phyloP scores from a whole-genome alignment of 2,329 filamentous ascomycete genomes.

The Verticillium nonalfalfae region DNA sequence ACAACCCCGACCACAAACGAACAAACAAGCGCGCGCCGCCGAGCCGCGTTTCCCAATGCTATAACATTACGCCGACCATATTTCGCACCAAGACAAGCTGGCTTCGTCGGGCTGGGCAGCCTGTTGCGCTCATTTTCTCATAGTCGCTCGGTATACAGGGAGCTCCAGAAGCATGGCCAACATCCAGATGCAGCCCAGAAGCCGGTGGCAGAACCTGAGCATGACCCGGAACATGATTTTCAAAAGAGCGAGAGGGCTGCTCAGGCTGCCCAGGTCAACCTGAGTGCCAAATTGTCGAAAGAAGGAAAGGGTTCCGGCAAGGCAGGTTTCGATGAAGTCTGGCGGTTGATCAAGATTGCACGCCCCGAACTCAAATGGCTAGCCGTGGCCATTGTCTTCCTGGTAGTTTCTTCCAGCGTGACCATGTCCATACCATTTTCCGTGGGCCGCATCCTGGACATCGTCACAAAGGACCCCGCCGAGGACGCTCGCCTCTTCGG shows the following conservation, averaged over 20 bases:
- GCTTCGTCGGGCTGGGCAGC: not conserved
- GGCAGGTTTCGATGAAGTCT: conserved; percentile 69
- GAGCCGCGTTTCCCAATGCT: not conserved
- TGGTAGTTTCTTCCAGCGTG: conserved; percentile 84
- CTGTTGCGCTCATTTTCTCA: conserved; percentile 23
- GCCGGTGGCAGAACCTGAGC: conserved; percentile 20
- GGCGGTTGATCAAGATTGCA: conserved; percentile 84
- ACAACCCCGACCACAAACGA: not conserved
- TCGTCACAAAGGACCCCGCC: conserved; percentile 67
- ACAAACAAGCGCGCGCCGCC: not conserved
- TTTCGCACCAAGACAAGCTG: not conserved
- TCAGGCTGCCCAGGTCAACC: conserved; percentile 81
- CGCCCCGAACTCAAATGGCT: conserved; percentile 77
- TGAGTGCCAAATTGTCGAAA: conserved; percentile 81
- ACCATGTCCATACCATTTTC: conserved; percentile 97
- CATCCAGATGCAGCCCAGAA: not conserved
- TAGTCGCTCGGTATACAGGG: conserved; percentile 13
- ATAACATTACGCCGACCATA: not conserved
- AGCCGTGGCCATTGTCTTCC: conserved; percentile 70
- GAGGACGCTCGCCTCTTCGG: conserved; percentile 73
- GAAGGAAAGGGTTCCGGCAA: conserved; percentile 57
- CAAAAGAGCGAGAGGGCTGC: conserved; percentile 76
- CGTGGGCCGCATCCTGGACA: conserved; percentile 90
- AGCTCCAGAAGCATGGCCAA: conserved; percentile 5
- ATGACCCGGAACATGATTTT: conserved; percentile 38